Conservation (phyloP, 2,329 filamentous ascomycete genomes). For the Teratosphaeriaceae sp. region DNA sequence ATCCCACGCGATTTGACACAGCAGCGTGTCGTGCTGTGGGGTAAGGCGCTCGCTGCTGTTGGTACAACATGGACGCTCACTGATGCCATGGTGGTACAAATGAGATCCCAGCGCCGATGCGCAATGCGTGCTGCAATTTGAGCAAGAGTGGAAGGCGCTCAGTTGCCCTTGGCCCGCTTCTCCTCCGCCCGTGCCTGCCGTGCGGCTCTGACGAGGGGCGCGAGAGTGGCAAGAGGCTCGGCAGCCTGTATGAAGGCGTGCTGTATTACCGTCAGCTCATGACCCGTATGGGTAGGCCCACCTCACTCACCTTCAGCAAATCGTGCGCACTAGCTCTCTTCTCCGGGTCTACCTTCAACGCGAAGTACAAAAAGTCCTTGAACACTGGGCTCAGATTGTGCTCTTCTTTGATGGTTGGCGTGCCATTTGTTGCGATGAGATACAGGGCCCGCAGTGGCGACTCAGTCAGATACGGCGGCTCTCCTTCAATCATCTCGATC, state of each 20-base stretch:
- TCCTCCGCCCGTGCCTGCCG: slow-evolving; percentile 80
- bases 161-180: slow-evolving; percentile 42
- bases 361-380: slow-evolving; percentile 85
- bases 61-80: not conserved
- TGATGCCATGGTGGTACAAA: not conserved
- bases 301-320: slow-evolving; percentile 69
- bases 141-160: slow-evolving; percentile 2
- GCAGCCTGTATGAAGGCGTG: slow-evolving; percentile 47
- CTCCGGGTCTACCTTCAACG: slow-evolving; percentile 93
- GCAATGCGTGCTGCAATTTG: not conserved
- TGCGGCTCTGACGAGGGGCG: slow-evolving; percentile 80
- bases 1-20: too few relatives aligned
- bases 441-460: slow-evolving; percentile 88
- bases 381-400: slow-evolving; percentile 74
- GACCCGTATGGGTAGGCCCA: not conserved
- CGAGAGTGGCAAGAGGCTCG: slow-evolving; percentile 58
- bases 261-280: too few relatives aligned
- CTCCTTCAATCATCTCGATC: slow-evolving; percentile 99
- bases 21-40: too few relatives aligned
- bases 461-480: slow-evolving; percentile 94
- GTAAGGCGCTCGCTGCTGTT: not conserved
- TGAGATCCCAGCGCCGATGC: not conserved
- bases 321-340: slow-evolving; percentile 94
- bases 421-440: slow-evolving; percentile 94
- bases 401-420: slow-evolving; percentile 90